Evolutionary conservation across 129 eudicot species (phyloP), one percentile per base, ranked within the genome.

Genomic region (Ambrosia artemisiifolia): DNA sequence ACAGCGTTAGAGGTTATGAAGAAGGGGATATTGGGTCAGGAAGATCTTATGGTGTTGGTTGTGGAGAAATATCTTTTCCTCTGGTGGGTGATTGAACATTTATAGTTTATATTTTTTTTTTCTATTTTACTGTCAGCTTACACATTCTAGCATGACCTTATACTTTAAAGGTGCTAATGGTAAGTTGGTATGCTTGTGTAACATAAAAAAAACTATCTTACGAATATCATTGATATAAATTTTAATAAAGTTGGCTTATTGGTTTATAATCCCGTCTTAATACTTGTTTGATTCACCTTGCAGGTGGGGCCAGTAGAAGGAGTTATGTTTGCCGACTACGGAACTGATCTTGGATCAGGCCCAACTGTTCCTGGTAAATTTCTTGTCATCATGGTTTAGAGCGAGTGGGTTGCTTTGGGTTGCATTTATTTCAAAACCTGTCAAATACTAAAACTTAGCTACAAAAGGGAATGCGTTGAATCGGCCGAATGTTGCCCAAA

Each of bases 1-100:
- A 94, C 78, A 90, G 96, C 46, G 99, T 94, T 34, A 84, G 99
- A 81, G 99, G 99, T 20, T 94, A 94, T 76, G 99, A 94, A 86
- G 99, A 94, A 83, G 99, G 99, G 42, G 91, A 89, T 13, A 95
- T 94, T 77, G 97, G 97, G 60, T 90, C 99, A 0, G 97, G 99
- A 19, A 90, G 99, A 19, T 94, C 99, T 13, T 91, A 84, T 75
- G 93, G 70, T 63, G 96, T 90, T 79, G 97, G 97, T 70, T 84
- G 96, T 66, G 97, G 96, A 86, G 99, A 94, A 80, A 57, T 94
- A 34, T 88, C 99, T 70, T 94, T 88, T 44, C 99, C 99, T 11
- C 59, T 94, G 93, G 99, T 93, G 80, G 32, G 91, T 77, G 16
- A 47, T 51, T 63, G 5, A 20, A 71, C 13, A 6, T 8, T 28